Conservation (phyloP, 306 rosid genomes). For the Delonix regia region DNA sequence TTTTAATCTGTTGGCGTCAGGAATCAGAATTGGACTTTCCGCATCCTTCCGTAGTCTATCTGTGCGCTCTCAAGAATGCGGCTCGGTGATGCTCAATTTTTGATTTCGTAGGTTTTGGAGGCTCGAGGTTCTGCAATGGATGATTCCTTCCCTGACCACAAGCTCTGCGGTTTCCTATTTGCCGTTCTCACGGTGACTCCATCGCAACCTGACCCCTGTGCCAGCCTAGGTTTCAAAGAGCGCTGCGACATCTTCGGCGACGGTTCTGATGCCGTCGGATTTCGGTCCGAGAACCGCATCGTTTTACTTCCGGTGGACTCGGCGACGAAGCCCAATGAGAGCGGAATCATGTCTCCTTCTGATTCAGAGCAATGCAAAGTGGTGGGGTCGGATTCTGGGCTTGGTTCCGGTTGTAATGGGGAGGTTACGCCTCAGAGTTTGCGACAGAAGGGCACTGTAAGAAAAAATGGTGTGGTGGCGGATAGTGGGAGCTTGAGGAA, state of each 20-base stretch:
- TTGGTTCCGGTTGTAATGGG: background rate
- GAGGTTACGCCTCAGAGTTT: background rate
- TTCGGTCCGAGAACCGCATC: conserved; percentile 53
- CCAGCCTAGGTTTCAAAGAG: conserved; percentile 32
- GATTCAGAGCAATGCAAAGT: conserved; percentile 40
- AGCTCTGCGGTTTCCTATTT: conserved; percentile 81
- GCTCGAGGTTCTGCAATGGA: conserved; percentile 41
- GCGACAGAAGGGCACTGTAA: background rate
- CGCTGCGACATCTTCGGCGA: conserved; percentile 50
- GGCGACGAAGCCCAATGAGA: background rate
- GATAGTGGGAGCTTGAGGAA: background rate
- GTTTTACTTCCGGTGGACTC: conserved; percentile 40
- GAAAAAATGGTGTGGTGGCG: conserved; percentile 8
- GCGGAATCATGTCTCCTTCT: background rate
- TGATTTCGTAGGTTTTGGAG: background rate
- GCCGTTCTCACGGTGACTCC: conserved; percentile 62
- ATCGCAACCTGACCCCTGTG: background rate
- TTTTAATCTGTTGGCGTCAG: conserved; percentile 12
- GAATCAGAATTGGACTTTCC: background rate
- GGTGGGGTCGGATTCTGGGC: background rate
- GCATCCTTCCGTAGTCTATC: background rate
- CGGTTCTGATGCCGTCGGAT: conserved; percentile 32
- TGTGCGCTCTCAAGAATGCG: background rate
- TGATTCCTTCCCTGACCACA: conserved; percentile 52
- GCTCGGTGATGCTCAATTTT: background rate